phyloP scores from a whole-genome alignment of 306 rosid genomes.

The Pachyrhizus erosus region DNA sequence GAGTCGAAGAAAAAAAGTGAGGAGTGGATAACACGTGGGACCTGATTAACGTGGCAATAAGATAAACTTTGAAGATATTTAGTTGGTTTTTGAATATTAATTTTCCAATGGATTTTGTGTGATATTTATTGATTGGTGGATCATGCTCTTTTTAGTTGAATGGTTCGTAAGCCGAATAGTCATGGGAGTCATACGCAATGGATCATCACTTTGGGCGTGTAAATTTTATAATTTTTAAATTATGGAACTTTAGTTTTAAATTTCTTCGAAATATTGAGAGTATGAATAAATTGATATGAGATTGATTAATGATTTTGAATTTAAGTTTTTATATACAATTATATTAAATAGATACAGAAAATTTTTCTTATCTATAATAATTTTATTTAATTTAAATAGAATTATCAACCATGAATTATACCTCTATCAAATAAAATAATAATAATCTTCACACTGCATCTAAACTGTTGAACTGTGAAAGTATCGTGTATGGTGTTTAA shows the following conservation, averaged over 20 bases:
- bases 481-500: neutral
- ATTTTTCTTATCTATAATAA: too few species aligned
- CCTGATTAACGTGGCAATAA: constrained; percentile 27
- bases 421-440: neutral
- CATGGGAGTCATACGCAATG: neutral
- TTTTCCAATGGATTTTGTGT: neutral
- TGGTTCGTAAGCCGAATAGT: constrained; percentile 9
- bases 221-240: neutral
- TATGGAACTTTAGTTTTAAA: neutral
- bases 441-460: neutral
- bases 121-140: constrained; percentile 40
- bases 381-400: neutral
- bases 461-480: neutral
- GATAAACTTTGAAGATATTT: constrained; percentile 40
- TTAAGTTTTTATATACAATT: too few species aligned
- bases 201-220: neutral
- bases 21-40: constrained; percentile 52
- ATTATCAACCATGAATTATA: too few species aligned
- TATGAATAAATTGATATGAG: too few species aligned
- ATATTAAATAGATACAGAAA: too few species aligned
- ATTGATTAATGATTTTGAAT: too few species aligned
- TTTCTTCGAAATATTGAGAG: too few species aligned
- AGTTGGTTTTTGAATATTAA: neutral
- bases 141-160: neutral
- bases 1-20: constrained; percentile 12